These are phyloP conservation scores for Parachaetomium inaequale DNA, from an alignment of 495 filamentous ascomycete genomes.

Conservation along the genomic window DNA sequence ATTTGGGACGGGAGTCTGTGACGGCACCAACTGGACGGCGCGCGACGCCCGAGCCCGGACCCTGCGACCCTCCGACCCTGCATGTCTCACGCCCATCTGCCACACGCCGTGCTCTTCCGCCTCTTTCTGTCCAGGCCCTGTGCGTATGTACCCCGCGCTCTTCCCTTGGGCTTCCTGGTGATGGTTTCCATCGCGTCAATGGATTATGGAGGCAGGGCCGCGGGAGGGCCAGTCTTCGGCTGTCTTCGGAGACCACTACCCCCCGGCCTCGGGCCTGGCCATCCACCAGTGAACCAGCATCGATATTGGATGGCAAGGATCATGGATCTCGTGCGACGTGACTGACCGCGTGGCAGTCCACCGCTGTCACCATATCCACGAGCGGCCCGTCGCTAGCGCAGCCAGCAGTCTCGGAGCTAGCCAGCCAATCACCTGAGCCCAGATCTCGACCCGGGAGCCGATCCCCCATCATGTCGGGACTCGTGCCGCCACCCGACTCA, in stretches of 20 bases:
- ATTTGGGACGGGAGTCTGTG: no score
- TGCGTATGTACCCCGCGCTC: no score
- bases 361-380: background rate
- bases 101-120: background rate
- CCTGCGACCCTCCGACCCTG: background rate
- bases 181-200: no score
- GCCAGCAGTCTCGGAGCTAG: no score
- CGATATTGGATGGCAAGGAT: background rate
- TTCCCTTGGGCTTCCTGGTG: no score
- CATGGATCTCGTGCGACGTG: background rate
- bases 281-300: background rate
- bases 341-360: background rate
- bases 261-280: no score
- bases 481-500: background rate
- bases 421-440: conserved; percentile 10
- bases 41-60: background rate
- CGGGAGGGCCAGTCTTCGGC: no score
- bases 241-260: no score
- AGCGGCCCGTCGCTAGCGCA: background rate
- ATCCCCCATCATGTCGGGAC: conserved; percentile 9
- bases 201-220: no score
- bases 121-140: background rate
- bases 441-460: background rate
- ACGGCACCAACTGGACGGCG: background rate
- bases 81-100: background rate